Evolutionary conservation across 495 filamentous ascomycete species (phyloP), one percentile per base, ranked within the genome.

Genomic region (Penicillium goetzii): DNA sequence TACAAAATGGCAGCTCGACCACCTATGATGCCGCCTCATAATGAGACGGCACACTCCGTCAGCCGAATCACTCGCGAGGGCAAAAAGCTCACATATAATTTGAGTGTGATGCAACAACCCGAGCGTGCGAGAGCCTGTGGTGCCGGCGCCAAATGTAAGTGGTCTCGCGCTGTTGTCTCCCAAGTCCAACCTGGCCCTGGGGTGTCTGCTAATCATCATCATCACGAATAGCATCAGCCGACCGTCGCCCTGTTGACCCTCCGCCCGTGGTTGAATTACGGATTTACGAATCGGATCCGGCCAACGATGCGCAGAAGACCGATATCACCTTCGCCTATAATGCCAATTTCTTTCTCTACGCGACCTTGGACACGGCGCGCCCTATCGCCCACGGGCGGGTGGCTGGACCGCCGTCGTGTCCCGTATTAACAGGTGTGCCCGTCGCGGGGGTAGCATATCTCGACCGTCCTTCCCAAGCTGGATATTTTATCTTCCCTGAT

Each of bases 401-500:
- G 45, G 83, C 85, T 25, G 83, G 86, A 4, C 77, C 88, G 26
- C 88, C 88, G 30, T 85, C 86, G 40, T 88, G 89, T 26, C 91
- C 93, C 1, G 92, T 98, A 40, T 83, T 99, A 64, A 99, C 96
- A 1, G 95, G 95, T 68, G 93, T 96, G 66, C 93, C 93, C 2
- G 95, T 97, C 8, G 96, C 96, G 43, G 96, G 95, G 43, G 96
- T 97, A 83, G 93, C 94, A 23, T 98, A 98, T 73, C 82, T 99
- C 28, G 95, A 99, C 69, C 92, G 96, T 30, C 95, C 95, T 1
- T 82, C 80, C 23, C 92, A 92, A 45, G 95, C 94, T 50, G 95
- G 96, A 58, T 99, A 98, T 76, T 99, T 99, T 74, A 90, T 99
- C 76, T 99, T 99, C 70, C 95, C 96, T 0, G 95, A 99, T 77